Conservation (phyloP, 352 stramenopile genomes). For the Blastocystis sp. region DNA sequence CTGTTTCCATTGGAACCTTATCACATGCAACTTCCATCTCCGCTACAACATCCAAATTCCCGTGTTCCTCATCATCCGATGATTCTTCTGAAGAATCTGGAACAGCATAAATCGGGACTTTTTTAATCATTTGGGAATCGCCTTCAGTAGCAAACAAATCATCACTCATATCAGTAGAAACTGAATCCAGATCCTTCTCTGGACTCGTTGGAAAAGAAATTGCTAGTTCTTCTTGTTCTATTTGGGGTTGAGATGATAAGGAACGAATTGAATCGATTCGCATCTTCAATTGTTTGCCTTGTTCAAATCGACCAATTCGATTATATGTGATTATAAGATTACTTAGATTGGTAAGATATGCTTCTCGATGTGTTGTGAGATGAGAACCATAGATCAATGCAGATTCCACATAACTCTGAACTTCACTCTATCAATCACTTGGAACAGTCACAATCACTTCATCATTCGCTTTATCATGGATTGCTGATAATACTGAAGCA, state of each 20-base stretch:
- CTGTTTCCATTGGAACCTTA: not conserved
- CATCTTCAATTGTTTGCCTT: not conserved
- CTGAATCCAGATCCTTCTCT: not conserved
- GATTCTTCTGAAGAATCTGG: not conserved
- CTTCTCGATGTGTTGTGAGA: not conserved
- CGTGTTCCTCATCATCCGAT: not conserved
- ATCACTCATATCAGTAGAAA: not conserved
- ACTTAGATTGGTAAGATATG: constrained; percentile 1
- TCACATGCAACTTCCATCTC: not conserved
- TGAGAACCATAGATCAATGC: not conserved
- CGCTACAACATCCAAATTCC: not conserved
- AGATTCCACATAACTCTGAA: constrained; percentile 25
- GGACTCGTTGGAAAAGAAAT: not conserved
- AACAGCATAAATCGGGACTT: not conserved
- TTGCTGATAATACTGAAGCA: constrained; percentile 42
- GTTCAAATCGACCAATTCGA: not conserved
- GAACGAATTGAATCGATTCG: not conserved
- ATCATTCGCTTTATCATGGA: constrained; percentile 28
- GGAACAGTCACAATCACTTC: not conserved
- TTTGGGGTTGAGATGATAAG: too few species aligned
- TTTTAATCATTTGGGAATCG: not conserved
- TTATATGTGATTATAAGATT: constrained; percentile 51
- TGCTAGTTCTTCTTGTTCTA: not conserved
- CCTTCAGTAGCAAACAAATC: constrained; percentile 21
- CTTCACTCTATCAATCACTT: not conserved